Percentiles rank a stretch among this genome's conserved stretches.
These are phyloP conservation scores for Uromyces viciae-fabae DNA, from an alignment of 1,284 basidiomycete genomes.

Conservation along the genomic window DNA sequence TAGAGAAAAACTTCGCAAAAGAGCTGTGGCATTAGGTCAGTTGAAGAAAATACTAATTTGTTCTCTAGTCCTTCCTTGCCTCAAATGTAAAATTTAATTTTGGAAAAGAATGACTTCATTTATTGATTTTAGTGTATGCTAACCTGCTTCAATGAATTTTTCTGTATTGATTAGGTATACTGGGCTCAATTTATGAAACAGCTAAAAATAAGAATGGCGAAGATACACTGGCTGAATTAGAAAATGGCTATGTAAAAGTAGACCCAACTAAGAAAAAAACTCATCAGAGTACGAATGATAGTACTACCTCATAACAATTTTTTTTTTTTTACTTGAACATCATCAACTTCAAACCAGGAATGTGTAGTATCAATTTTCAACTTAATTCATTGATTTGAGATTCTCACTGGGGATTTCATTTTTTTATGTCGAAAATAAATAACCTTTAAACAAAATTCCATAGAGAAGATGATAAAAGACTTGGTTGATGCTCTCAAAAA, in stretches of 20 bases:
- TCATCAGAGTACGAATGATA: not conserved
- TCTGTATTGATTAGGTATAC: slow-evolving; percentile 23
- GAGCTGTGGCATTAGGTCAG: slow-evolving; percentile 41
- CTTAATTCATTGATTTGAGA: too few relatives aligned
- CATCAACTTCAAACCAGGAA: not conserved
- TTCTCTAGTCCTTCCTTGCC: not conserved
- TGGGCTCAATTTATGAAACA: slow-evolving; percentile 40
- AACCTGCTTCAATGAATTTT: not conserved
- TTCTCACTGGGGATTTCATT: too few relatives aligned
- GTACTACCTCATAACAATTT: not conserved
- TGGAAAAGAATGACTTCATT: too few relatives aligned
- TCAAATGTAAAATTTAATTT: not conserved
- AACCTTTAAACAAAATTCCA: too few relatives aligned
- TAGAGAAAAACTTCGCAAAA: slow-evolving; percentile 28
- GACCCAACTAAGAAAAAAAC: slow-evolving; percentile 30
- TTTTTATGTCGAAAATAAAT: too few relatives aligned
- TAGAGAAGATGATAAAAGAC: too few relatives aligned
- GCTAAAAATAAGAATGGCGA: slow-evolving; percentile 42
- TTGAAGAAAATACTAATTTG: not conserved
- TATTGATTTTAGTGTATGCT: not conserved
- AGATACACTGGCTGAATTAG: slow-evolving; percentile 29
- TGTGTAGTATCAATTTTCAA: not conserved
- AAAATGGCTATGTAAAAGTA: slow-evolving; percentile 45
- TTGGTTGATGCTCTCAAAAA: too few relatives aligned
- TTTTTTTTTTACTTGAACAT: not conserved